Evolutionary conservation across 129 eudicot genomes (phyloP), one percentile per base, ranked within the genome.

Genomic region (Kitagawia praeruptora): DNA sequence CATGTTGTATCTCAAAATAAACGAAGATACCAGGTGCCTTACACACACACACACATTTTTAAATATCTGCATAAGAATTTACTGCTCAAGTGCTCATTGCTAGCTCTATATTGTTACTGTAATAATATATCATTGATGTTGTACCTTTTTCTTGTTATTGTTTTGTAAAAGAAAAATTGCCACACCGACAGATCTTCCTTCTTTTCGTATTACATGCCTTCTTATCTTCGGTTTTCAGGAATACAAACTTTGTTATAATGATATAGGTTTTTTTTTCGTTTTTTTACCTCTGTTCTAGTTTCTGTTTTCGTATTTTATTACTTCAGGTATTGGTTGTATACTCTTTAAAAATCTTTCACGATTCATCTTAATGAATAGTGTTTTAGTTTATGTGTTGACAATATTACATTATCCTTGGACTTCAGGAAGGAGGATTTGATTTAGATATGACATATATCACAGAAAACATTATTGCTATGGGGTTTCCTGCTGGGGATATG

Each of bases 401-500:
- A 53, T 66, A 76, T 48, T 74, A 41, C 75, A 64, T 77, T 31
- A 28, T 40, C 61, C 5, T 12, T 78, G 44, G 70, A 78, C 76
- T 74, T 25, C 83, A 93, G 97, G 97, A 93, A 83, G 97, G 95
- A 66, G 98, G 92, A 78, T 93, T 91, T 80, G 98, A 93, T 88
- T 83, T 94, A 70, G 98, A 94, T 79, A 86, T 94, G 98, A 91
- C 98, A 40, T 94, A 94, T 79, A 91, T 94, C 80, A 94, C 97
- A 2, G 98, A 94, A 88, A 94, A 94, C 83, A 89, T 94, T 51
- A 91, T 91, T 86, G 98, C 98, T 25, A 94, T 94, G 98, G 98
- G 98, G 79, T 94, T 94, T 76, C 98, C 97, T 81, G 98, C 98
- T 77, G 98, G 98, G 79, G 98, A 94, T 80, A 89, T 91, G 96